Base-by-base conservation (phyloP, 306 rosid species). In the Purshia tridentata region DNA sequence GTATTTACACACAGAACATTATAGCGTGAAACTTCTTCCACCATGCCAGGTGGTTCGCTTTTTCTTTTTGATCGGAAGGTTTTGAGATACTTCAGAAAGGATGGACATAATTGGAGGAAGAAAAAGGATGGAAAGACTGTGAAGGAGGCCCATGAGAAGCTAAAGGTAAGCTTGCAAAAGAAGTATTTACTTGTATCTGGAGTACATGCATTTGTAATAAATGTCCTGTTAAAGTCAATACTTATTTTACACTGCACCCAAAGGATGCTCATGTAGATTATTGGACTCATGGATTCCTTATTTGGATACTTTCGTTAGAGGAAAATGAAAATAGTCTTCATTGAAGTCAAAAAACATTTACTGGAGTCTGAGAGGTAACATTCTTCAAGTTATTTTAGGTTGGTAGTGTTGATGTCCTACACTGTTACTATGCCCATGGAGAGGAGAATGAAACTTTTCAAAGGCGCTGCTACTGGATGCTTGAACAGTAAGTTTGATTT, bases 381-480 rank as follows among this genome's bases (percentile, higher is more conserved):
- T 64, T 18, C 74, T 80, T 81, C 76, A 78, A 77, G 84, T 80
- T 78, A 71, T 81, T 86, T 74, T 86, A 92, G 98, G 98, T 85
- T 74, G 98, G 96, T 75, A 90, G 98, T 71, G 85, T 92, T 81
- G 98, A 92, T 81, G 92, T 80, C 65, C 76, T 92, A 67, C 96
- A 92, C 69, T 92, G 98, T 85, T 92, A 92, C 84, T 92, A 92
- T 77, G 98, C 98, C 53, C 98, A 92, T 81, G 98, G 98, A 66
- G 98, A 92, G 85, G 96, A 92, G 55, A 87, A 90, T 74, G 98
- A 90, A 81, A 88, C 63, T 76, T 92, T 92, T 77, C 98, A 92
- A 73, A 88, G 98, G 81, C 95, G 98, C 66, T 82, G 98, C 86
- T 92, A 92, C 83, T 92, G 98, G 96, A 81, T 88, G 92, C 94